Evolutionary conservation across 2,329 filamentous ascomycete genomes (phyloP), one percentile per base, ranked within the genome.

Genomic region (Blumeriella jaapii): DNA sequence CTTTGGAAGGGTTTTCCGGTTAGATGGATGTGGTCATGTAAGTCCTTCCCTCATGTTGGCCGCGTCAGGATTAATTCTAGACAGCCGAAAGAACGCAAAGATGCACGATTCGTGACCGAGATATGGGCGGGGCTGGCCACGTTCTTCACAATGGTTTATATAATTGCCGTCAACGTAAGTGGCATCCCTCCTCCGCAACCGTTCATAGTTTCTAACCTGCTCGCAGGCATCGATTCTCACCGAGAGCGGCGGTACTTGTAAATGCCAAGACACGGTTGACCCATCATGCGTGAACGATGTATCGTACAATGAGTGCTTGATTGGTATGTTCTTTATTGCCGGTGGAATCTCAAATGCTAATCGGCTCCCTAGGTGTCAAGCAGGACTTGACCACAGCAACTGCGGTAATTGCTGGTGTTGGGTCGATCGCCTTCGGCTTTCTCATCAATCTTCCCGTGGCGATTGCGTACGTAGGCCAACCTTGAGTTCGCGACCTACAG

Each of bases 341-440:
- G n/a, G 5, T 33, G 7, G 6, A 3, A 20, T 16, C 17, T 9
- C n/a, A n/a, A 13, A 17, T 24, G 23, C 39, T 46, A n/a, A 48
- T 16, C 27, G 24, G 4, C 22, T 24, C 12, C 22, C 20, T 1
- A 67, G 75, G 66, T 28, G 58, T 93, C 42, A 78, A 82, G 46
- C 72, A 79, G 19, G 84, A 93, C 55, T 62, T 91, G 12, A 76
- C 91, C 38, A 93, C 84, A 1, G 81, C 82, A 3, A 93, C 85
- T 1, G 80, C 83, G n/a, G 82, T 82, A 7, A 72, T 91, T 33
- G 67, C 82, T 5, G 83, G 82, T 5, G 63, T 91, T 39, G 71
- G 80, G 1, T 81, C 78, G 15, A 77, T 93, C 48, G 64, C 70
- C 40, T 89, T 93, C 61, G 84, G 85, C 3, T 67, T 89, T 13